Conservation (phyloP, 495 filamentous ascomycete genomes). For the Pyrenopolyporus hunteri region DNA sequence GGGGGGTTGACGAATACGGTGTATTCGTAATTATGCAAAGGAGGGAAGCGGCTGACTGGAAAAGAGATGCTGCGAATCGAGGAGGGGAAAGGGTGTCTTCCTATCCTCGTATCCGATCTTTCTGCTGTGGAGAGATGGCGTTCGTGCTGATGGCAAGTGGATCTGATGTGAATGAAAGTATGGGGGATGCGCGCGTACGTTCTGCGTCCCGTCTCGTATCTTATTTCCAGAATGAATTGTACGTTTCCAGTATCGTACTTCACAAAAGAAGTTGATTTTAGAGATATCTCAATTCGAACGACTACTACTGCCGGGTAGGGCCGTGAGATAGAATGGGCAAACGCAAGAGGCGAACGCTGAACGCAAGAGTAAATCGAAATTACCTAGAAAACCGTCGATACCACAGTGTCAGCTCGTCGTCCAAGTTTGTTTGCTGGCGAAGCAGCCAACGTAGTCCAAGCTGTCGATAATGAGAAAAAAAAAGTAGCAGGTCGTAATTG, state of each 20-base stretch:
- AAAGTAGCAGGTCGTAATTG: constrained; percentile 18
- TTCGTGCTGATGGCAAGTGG: constrained; percentile 18
- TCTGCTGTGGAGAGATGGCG: constrained; percentile 11
- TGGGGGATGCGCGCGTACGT: constrained; percentile 10
- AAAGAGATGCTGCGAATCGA: constrained; percentile 12
- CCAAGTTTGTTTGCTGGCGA: constrained; percentile 7
- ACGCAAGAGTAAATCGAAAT: constrained; percentile 30
- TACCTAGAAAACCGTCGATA: constrained; percentile 18
- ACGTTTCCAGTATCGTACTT: background rate
- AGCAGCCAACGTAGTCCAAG: constrained; percentile 10
- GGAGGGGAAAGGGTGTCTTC: constrained; percentile 9
- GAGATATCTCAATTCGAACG: constrained; percentile 13
- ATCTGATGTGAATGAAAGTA: constrained; percentile 20
- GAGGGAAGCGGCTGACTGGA: background rate
- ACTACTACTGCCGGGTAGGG: constrained; percentile 17
- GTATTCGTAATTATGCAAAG: constrained; percentile 19
- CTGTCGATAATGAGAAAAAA: constrained; percentile 11
- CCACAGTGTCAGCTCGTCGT: constrained; percentile 28
- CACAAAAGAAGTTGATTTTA: constrained; percentile 6
- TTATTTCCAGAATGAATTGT: constrained; percentile 18
- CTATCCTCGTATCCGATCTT: constrained; percentile 27
- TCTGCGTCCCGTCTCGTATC: constrained; percentile 10
- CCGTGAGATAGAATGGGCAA: constrained; percentile 1
- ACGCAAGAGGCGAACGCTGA: constrained; percentile 23
- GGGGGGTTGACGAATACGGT: constrained; percentile 16